Base-by-base conservation (phyloP, 192 early-diverging fungal genomes). In the Entrophospora sp. region DNA sequence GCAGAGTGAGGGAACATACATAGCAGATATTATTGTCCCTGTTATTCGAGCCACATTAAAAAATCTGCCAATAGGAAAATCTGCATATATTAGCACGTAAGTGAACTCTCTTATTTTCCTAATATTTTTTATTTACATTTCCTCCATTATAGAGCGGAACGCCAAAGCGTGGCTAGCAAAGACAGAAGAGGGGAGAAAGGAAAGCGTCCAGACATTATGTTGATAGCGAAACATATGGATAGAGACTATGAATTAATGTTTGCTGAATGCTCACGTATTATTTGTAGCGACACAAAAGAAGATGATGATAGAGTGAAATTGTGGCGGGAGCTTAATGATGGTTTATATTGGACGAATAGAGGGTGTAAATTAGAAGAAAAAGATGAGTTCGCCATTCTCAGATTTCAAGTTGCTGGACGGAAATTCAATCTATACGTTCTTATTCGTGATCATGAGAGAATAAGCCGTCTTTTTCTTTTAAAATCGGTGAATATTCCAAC, bases 11-110 rank as follows among this genome's bases (percentile, higher is more conserved):
- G 53, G 53, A 24, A 56, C 53, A 30, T 56, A 56, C 7, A 18
- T 56, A 12, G n/a, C 53, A 56, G 32, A 56, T 56, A 56, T 56
- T 18, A 56, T 56, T 56, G n/a, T n/a, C n/a, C n/a, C n/a, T n/a
- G n/a, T n/a, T n/a, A n/a, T n/a, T n/a, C n/a, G n/a, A n/a, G n/a
- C 53, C 9, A 34, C 53, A 32, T 30, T 56, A 18, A 56, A 56
- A 34, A 27, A 56, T 56, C 28, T 56, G 28, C 53, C 53, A 56
- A 56, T 34, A 6, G 53, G 53, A 34, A 56, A 56, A 56, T 56
- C 53, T 56, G 53, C 53, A 34, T 56, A 56, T 30, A 30, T 56
- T 56, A 56, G 53, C 53, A 56, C 18, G 53, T 56, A 27, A 56
- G 53, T 56, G 24, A 32, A 56, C 53, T 56, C 24, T 56, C n/a